Evolutionary conservation across 176 grass and related monocot genomes (phyloP).

Genomic region (Carex cristatella): DNA sequence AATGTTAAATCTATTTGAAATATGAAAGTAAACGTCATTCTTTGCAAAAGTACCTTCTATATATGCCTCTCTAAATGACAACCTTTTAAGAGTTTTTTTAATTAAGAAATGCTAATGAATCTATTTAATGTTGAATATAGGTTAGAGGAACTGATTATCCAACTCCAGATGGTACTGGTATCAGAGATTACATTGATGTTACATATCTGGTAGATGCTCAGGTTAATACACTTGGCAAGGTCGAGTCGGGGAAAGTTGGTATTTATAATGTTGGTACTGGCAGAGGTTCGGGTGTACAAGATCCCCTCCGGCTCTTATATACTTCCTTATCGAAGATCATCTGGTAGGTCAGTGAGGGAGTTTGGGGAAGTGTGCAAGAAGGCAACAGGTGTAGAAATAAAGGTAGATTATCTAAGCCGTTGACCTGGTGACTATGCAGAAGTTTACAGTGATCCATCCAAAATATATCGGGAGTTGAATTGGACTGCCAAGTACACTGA

Average conservation of each 20-base stretch:
- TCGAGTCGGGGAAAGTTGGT: conserved; percentile 54
- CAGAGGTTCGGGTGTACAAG: conserved; percentile 36
- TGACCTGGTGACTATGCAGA: conserved; percentile 87
- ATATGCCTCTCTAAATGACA: neutral
- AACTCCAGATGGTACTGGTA: conserved; percentile 78
- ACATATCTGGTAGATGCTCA: conserved; percentile 98
- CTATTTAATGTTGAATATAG: conserved; percentile 21
- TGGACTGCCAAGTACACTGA: conserved; percentile 80
- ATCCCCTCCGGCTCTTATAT: conserved; percentile 2
- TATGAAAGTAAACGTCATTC: neutral
- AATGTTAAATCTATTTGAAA: neutral
- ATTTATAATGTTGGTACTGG: conserved; percentile 56
- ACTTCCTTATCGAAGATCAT: neutral
- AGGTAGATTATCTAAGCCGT: conserved; percentile 53
- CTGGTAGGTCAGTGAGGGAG: conserved; percentile 91
- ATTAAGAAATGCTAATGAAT: conserved; percentile 9
- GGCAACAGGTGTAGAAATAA: conserved; percentile 73
- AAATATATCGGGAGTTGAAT: conserved; percentile 62
- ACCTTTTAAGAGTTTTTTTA: neutral
- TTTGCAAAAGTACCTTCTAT: neutral
- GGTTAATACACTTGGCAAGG: conserved; percentile 91
- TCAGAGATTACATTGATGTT: conserved; percentile 97
- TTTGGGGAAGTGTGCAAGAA: conserved; percentile 84
- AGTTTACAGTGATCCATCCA: conserved; percentile 90
- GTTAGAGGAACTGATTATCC: conserved; percentile 69